Evolutionary conservation across 169 alveolate genomes (phyloP), one percentile per base, ranked within the genome.

Genomic region (Plasmodium reichenowi): DNA sequence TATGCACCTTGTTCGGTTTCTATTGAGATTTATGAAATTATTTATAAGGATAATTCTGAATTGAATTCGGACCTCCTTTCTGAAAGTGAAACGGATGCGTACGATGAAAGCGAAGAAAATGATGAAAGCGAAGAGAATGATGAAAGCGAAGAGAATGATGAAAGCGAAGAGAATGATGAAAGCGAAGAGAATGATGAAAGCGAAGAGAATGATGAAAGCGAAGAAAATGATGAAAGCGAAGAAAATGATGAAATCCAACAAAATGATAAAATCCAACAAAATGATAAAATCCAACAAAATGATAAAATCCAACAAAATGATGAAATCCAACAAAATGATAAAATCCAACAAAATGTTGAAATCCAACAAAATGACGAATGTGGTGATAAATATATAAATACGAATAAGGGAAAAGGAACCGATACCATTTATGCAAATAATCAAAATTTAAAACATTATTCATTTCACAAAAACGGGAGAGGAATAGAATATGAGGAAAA

Each of bases 11-110:
- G 92, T 20, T 72, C 86, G 2, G 64, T 86, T 47, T 86, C 88
- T 43, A 72, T 86, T 7, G 92, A 86, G 48, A 87, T 86, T 38
- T 86, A 86, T 72, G 92, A 86, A 52, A 72, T 86, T 72, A 63
- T 86, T 20, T 86, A 86, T 74, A 86, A 72, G 47, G 88, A 86
- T 32, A 60, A 70, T 24, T 43, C 62, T 17, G 71, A 83, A 38
- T 83, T 68, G 52, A 32, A 70, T 62, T 62, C 71, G 22, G 67
- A 71, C 22, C 26, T 50, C 24, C 47, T 43, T 26, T 78, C 80
- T 20, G 89, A 76, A 13, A 22, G 38, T 26, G 76, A 50, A 38
- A 20, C 38, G n/a, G 62, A 48, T 10, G 26, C 9, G 12, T 13
- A 3, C 1, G 76, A 6, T 8, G 88, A 74, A 29, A 32, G 17